Evolutionary conservation across 1,284 basidiomycete genomes (phyloP).

Genomic region (Agroathelia rolfsii): DNA sequence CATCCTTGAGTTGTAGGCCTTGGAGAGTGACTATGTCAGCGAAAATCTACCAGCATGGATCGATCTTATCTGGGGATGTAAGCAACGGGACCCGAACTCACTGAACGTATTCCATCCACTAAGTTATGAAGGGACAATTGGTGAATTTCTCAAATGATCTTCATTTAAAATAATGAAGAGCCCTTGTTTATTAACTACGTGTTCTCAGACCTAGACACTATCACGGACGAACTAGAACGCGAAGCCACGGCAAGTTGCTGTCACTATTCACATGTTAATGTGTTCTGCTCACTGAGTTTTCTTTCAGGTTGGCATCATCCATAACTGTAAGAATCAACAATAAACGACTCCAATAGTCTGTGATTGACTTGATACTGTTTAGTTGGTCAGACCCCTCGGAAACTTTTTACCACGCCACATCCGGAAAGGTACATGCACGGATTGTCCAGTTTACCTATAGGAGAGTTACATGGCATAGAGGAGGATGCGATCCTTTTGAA

Average conservation of each 20-base stretch:
- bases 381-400: conserved; percentile 87
- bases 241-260: no score
- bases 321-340: conserved; percentile 60
- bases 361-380: conserved; percentile 11
- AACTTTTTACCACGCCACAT: conserved; percentile 81
- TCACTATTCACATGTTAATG: no score
- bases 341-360: conserved; percentile 3
- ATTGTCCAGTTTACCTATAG: conserved; percentile 56
- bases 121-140: conserved; percentile 89
- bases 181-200: conserved; percentile 1
- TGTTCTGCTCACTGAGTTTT: no score
- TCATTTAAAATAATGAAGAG: conserved; percentile 1
- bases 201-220: conserved; percentile 66
- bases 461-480: conserved; percentile 66
- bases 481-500: conserved; percentile 63
- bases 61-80: conserved; percentile 84
- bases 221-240: conserved; percentile 78
- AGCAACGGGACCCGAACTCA: conserved; percentile 73
- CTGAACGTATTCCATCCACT: conserved; percentile 90
- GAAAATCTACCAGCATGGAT: conserved; percentile 86
- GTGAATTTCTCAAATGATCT: conserved; percentile 24
- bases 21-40: conserved; percentile 88
- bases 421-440: conserved; percentile 69
- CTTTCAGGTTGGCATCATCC: conserved; percentile 94
- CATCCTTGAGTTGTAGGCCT: conserved; percentile 43